phyloP scores from a whole-genome alignment of 2,329 filamentous ascomycete genomes.

The Cercospora zeae-maydis region DNA sequence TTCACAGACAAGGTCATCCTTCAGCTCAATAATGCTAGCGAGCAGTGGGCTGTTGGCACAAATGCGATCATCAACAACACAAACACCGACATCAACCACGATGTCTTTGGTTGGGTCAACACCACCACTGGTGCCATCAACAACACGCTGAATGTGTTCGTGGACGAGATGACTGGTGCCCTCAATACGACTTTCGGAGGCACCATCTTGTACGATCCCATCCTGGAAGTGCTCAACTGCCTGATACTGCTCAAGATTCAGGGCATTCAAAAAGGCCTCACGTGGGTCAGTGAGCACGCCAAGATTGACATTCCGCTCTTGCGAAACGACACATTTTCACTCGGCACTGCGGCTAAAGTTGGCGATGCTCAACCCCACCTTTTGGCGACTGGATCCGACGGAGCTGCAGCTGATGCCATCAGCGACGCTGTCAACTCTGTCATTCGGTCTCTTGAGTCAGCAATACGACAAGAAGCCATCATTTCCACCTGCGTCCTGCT shows the following conservation, averaged over 20 bases:
- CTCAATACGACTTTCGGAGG: slow-evolving; percentile 76
- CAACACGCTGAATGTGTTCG: slow-evolving; percentile 76
- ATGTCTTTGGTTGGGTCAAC: slow-evolving; percentile 83
- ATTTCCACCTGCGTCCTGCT: slow-evolving; percentile 72
- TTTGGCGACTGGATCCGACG: slow-evolving; percentile 66
- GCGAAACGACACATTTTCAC: slow-evolving; percentile 75
- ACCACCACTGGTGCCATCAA: slow-evolving; percentile 81
- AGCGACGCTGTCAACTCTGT: slow-evolving; percentile 70
- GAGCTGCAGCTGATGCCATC: slow-evolving; percentile 74
- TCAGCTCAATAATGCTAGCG: slow-evolving; percentile 69
- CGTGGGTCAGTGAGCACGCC: slow-evolving; percentile 86
- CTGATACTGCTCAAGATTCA: slow-evolving; percentile 85
- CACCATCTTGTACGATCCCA: slow-evolving; percentile 73
- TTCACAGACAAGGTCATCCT: slow-evolving; percentile 75
- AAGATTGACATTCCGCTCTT: slow-evolving; percentile 77
- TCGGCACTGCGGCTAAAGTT: slow-evolving; percentile 63
- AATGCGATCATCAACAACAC: slow-evolving; percentile 66
- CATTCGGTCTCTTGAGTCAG: slow-evolving; percentile 61
- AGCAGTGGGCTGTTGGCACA: slow-evolving; percentile 70
- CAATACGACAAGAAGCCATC: slow-evolving; percentile 71
- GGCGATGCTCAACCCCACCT: slow-evolving; percentile 62
- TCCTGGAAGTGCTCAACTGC: slow-evolving; percentile 77
- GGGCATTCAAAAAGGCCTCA: slow-evolving; percentile 80
- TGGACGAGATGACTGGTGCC: slow-evolving; percentile 69
- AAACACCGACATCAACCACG: slow-evolving; percentile 72